Conservation (phyloP, 352 stramenopile species). For the Phytophthora meadii region DNA sequence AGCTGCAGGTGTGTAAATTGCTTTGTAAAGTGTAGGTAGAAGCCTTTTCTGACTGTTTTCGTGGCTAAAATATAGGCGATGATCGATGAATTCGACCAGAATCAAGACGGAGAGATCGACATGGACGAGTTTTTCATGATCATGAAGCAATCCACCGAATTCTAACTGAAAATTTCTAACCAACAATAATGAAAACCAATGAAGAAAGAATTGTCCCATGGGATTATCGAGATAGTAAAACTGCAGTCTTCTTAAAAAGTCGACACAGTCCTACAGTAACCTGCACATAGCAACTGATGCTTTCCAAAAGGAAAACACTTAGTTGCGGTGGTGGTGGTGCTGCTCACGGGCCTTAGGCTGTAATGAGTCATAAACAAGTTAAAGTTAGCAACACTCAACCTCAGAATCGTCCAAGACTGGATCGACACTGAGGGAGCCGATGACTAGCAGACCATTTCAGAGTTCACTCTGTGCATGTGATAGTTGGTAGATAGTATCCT, state of each 20-base stretch:
- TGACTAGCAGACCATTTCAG: conserved; percentile 32
- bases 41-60: not conserved
- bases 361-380: conserved; percentile 19
- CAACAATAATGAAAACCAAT: not conserved
- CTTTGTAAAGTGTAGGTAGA: not conserved
- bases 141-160: conserved; percentile 88
- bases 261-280: conserved; percentile 25
- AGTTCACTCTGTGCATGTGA: conserved; percentile 4
- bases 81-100: conserved; percentile 96
- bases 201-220: conserved; percentile 42
- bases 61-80: conserved; percentile 72
- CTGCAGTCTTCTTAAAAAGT: conserved; percentile 13
- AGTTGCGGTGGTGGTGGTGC: conserved; percentile 85
- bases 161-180: conserved; percentile 31
- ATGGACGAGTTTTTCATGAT: conserved; percentile 91
- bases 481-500: conserved; percentile 2
- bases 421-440: conserved; percentile 57
- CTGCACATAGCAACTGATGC: conserved; percentile 18
- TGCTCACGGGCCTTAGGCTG: conserved; percentile 78
- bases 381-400: conserved; percentile 45
- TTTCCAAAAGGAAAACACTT: conserved; percentile 38
- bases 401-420: conserved; percentile 29
- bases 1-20: conserved; percentile 67
- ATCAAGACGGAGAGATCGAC: conserved; percentile 93
- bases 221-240: conserved; percentile 46